Base-by-base conservation (phyloP, 176 grass and related monocot genomes). In the Carex littledalei region DNA sequence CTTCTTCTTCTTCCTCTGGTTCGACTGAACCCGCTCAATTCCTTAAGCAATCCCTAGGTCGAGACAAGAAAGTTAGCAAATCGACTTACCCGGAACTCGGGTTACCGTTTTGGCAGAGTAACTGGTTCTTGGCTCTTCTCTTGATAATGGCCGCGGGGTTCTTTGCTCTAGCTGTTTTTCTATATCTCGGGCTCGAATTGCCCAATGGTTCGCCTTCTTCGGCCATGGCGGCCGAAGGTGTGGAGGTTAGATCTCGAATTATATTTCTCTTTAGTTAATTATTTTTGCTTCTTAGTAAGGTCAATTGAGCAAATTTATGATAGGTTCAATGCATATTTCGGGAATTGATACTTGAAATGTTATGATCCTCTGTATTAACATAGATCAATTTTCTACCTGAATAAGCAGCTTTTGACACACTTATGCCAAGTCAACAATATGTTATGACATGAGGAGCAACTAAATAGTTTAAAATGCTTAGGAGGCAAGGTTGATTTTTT, bases 81-180 rank as follows among this genome's bases (percentile, higher is more conserved):
- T 64, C 81, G 81, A 54, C 37, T 54, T 83, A 47, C 81, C 8
- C 5, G 24, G 22, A 68, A 68, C 26, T 67, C 12, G 63, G 50
- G 63, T 67, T 81, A 50, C 89, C 89, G 10, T 98, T 98, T 87
- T 98, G 93, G 93, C 91, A 92, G 86, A 88, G 55, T 16, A 93
- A 91, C 84, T 93, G 93, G 95, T 98, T 95, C 86, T 86, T 98
- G 41, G 81, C 62, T 22, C 85, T 92, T 84, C 89, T 95, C 68
- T 52, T 93, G 64, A 60, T 61, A 78, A 93, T 98, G 93, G 89
- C 89, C 1, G 70, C 88, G 60, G 84, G 86, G 37, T 94, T 92
- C 50, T 92, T 95, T 63, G 89, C 95, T 87, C 59, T 98, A 45
- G 85, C 92, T 14, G 6, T 92, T 62, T 88, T 94, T 21, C 90